Conservation (phyloP, 2,329 filamentous ascomycete genomes). For the Malbranchea zuffiana region DNA sequence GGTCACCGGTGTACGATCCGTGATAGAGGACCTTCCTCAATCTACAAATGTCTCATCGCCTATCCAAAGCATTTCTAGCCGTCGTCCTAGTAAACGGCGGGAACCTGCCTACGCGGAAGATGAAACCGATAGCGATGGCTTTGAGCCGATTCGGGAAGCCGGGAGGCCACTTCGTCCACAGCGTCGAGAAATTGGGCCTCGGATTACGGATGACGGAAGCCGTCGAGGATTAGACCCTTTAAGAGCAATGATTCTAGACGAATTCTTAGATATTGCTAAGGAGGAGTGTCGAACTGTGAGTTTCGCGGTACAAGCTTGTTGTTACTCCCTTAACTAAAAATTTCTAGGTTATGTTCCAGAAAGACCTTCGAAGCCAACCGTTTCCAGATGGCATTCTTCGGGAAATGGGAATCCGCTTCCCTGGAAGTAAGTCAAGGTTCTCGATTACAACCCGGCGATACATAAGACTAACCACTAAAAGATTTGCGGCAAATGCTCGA, state of each 20-base stretch:
- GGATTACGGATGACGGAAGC: slow-evolving; percentile 36
- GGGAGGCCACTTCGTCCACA: slow-evolving; percentile 23
- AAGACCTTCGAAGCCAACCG: slow-evolving; percentile 35
- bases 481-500: slow-evolving; percentile 30
- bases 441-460: neutral
- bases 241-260: slow-evolving; percentile 37
- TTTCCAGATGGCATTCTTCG: slow-evolving; percentile 38
- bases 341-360: slow-evolving; percentile 33
- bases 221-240: slow-evolving; percentile 34
- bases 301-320: slow-evolving; percentile 1
- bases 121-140: slow-evolving; percentile 33
- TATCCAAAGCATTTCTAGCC: slow-evolving; percentile 37
- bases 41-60: slow-evolving; percentile 61
- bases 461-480: slow-evolving; percentile 12
- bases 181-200: slow-evolving; percentile 30
- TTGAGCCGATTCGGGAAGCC: slow-evolving; percentile 31
- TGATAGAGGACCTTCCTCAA: slow-evolving; percentile 40
- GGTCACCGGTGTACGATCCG: slow-evolving; percentile 25
- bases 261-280: slow-evolving; percentile 38
- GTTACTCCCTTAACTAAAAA: neutral
- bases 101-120: slow-evolving; percentile 22
- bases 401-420: slow-evolving; percentile 40
- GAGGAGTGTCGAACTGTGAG: slow-evolving; percentile 33
- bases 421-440: slow-evolving; percentile 25
- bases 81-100: slow-evolving; percentile 22